These are phyloP conservation scores for Candida coleopterorum DNA, from an alignment of 805 yeast species.

Conservation along the genomic window DNA sequence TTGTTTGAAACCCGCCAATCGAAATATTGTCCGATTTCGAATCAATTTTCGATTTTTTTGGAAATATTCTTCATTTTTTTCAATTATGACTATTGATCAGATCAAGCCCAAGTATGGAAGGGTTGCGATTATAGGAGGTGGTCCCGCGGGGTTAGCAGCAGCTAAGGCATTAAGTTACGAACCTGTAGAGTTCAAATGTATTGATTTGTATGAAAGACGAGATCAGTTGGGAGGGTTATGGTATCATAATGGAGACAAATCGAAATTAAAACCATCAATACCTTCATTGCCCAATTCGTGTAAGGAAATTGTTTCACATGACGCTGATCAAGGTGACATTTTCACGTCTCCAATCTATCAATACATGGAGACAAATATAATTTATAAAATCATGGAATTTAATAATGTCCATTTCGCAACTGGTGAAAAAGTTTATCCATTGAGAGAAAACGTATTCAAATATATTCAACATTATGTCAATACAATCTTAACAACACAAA, in stretches of 20 bases:
- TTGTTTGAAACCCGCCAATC: background rate
- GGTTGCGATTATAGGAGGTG: conserved; percentile 73
- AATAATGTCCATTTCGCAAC: conserved; percentile 13
- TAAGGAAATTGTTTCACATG: conserved; percentile 16
- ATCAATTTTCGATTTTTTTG: background rate
- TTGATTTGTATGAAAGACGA: conserved; percentile 60
- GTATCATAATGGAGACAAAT: conserved; percentile 45
- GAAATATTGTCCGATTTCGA: background rate
- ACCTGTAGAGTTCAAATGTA: conserved; percentile 30
- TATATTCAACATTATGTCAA: conserved; percentile 57
- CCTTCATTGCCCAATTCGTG: conserved; percentile 16
- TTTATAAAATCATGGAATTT: conserved; percentile 61
- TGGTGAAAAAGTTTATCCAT: conserved; percentile 50
- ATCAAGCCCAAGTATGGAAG: conserved; percentile 13
- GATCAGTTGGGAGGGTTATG: conserved; percentile 73
- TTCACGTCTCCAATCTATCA: conserved; percentile 53
- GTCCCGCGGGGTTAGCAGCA: conserved; percentile 67
- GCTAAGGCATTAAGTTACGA: conserved; percentile 61
- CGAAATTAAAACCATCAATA: conserved; percentile 16
- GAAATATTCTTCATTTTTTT: too few relatives aligned
- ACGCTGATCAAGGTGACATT: conserved; percentile 4
- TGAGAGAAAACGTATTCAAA: conserved; percentile 52
- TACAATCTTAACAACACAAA: conserved; percentile 13
- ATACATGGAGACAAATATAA: conserved; percentile 65
- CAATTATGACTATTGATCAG: conserved; percentile 3